phyloP scores from a whole-genome alignment of 768 basidiomycete species.

The Lactarius hengduanensis region DNA sequence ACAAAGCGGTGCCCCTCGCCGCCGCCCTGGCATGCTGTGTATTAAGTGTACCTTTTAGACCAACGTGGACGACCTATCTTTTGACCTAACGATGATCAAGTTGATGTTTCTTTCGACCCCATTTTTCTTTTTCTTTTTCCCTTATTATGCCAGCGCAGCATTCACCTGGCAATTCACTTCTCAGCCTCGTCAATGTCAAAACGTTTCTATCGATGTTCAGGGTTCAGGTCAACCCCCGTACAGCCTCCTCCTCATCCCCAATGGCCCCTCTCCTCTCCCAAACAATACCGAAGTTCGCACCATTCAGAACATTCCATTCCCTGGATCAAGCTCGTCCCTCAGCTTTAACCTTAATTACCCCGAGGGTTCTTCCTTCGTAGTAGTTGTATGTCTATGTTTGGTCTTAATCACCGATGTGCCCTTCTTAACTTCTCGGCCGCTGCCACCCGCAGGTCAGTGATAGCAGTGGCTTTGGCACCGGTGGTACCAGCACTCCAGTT shows the following conservation, averaged over 20 bases:
- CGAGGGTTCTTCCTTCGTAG: slow-evolving; percentile 67
- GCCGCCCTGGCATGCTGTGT: too few species aligned
- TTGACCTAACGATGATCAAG: not conserved
- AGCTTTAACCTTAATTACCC: slow-evolving; percentile 65
- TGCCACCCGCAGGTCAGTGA: slow-evolving; percentile 52
- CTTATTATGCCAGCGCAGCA: slow-evolving; percentile 39
- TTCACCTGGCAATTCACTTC: slow-evolving; percentile 45
- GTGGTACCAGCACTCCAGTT: slow-evolving; percentile 70
- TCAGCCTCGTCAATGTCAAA: slow-evolving; percentile 63
- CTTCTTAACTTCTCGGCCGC: slow-evolving; percentile 7
- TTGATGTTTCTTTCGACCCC: slow-evolving; percentile 21
- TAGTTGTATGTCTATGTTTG: slow-evolving; percentile 54
- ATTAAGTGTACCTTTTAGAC: not conserved
- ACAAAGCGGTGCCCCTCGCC: too few species aligned
- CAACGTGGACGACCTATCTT: too few species aligned
- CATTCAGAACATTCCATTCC: slow-evolving; percentile 56
- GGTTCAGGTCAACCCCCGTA: slow-evolving; percentile 70
- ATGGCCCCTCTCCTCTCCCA: slow-evolving; percentile 57
- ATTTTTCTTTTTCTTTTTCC: slow-evolving; percentile 19
- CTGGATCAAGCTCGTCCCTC: slow-evolving; percentile 40
- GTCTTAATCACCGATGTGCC: not conserved
- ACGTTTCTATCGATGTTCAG: slow-evolving; percentile 54
- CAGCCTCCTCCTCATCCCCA: slow-evolving; percentile 62
- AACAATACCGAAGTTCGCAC: slow-evolving; percentile 63
- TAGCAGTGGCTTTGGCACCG: slow-evolving; percentile 58